Evolutionary conservation across 78 protist genomes (phyloP), one percentile per base, ranked within the genome.

Genomic region (Dictyostelium capitatum): DNA sequence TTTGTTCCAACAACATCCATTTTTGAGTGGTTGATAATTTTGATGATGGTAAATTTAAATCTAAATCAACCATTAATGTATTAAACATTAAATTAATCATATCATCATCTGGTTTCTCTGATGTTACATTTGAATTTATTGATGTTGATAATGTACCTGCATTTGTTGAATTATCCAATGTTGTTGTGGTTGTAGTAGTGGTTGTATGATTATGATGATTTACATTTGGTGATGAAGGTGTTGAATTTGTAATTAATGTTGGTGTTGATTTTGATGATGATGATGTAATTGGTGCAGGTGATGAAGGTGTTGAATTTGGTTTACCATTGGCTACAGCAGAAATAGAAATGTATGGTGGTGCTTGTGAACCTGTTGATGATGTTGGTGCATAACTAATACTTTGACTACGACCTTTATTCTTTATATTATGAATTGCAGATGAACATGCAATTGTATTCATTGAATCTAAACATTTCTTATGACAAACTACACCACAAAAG

Each of bases 401-500:
- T 67, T 67, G 75, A 17, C 75, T 67, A 20, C 59, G 23, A 43
- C 72, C 72, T 48, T 75, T 75, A 17, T n/a, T 15, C 56, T 15
- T 54, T 43, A 57, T 75, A 43, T 57, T 47, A 19, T 59, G 32
- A 28, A 19, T 75, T 0, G 64, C 73, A 1, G 46, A 57, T n/a
- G 84, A 77, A 51, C 93, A 87, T 47, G 93, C 43, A 2, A 87
- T 77, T 25, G 93, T 87, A 51, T 77, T 87, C 65, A 87, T 64
- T 5, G 70, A 56, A 48, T 87, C 93, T 59, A 87, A 53, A 37
- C 93, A 87, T 77, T 50, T 87, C 79, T 87, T 87, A 41, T 87
- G 93, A 19, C 93, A 87, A 37, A 64, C 81, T 23, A 87, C 80
- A 32, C 93, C 93, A 50, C 93, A 87, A 32, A 48, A 51, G 19